Percentiles rank a stretch among this genome's conserved stretches.
phyloP scores from a whole-genome alignment of 371 early-diverging fungal genomes.

The Zychaea mexicana region DNA sequence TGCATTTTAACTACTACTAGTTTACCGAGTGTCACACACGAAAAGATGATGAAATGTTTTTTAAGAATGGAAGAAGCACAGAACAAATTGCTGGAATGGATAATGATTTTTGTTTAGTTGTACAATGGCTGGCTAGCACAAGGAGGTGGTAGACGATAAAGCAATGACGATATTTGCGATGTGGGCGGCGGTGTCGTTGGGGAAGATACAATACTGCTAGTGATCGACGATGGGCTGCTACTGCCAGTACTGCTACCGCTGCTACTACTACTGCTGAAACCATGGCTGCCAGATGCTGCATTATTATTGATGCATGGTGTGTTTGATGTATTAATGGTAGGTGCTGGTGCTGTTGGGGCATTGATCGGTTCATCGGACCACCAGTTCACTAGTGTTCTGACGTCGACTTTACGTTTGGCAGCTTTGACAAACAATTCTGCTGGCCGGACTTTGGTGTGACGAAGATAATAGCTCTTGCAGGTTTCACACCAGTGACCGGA shows the following conservation, averaged over 20 bases:
- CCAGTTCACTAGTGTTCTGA: conserved; percentile 37
- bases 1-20: not conserved
- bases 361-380: not conserved
- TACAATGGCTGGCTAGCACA: not conserved
- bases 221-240: conserved; percentile 7
- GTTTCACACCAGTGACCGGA: conserved; percentile 52
- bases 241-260: not conserved
- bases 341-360: not conserved
- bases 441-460: conserved; percentile 43
- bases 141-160: not conserved
- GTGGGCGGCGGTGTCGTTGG: conserved; percentile 10
- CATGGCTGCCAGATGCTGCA: not conserved
- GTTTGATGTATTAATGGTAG: not conserved
- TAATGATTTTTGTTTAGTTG: not conserved
- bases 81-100: not conserved
- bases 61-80: not conserved
- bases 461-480: conserved; percentile 46
- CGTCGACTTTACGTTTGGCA: conserved; percentile 46
- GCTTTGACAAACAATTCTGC: conserved; percentile 42
- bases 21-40: too few species aligned
- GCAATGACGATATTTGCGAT: not conserved
- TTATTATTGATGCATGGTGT: not conserved
- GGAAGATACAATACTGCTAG: not conserved
- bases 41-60: not conserved
- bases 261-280: not conserved